These are phyloP conservation scores for Colletotrichum sp. DNA, from an alignment of 2,329 filamentous ascomycete genomes.

Conservation along the genomic window DNA sequence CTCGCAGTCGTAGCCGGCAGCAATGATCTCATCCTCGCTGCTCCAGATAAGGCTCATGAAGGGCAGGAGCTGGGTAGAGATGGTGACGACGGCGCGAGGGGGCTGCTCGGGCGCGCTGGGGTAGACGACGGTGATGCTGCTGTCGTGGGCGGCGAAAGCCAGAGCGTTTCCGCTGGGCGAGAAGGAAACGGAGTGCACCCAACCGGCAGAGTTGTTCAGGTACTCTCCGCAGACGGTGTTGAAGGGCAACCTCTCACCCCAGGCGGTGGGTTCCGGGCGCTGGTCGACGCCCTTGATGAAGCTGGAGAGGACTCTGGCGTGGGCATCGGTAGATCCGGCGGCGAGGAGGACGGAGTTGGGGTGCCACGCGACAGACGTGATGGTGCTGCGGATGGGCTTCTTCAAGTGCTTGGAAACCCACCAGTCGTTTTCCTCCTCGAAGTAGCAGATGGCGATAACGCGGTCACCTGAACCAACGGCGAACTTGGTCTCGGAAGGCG, in stretches of 20 bases:
- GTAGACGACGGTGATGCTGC: slow-evolving; percentile 95
- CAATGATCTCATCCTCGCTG: slow-evolving; percentile 89
- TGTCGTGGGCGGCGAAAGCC: slow-evolving; percentile 94
- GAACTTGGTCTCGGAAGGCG: slow-evolving; percentile 95
- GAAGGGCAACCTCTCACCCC: slow-evolving; percentile 96
- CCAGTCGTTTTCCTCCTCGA: slow-evolving; percentile 99
- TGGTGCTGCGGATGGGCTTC: slow-evolving; percentile 97
- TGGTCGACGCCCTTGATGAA: slow-evolving; percentile 96
- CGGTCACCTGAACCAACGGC: slow-evolving; percentile 95
- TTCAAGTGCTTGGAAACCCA: slow-evolving; percentile 99
- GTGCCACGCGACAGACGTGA: slow-evolving; percentile 95
- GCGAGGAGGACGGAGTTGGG: slow-evolving; percentile 96
- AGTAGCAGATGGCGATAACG: slow-evolving; percentile 96
- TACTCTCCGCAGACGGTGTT: slow-evolving; percentile 98
- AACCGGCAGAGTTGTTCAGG: slow-evolving; percentile 93
- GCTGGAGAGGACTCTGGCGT: slow-evolving; percentile 91
- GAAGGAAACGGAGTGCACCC: slow-evolving; percentile 93
- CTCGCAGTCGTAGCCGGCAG: slow-evolving; percentile 89
- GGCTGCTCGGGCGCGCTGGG: slow-evolving; percentile 90
- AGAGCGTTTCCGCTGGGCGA: slow-evolving; percentile 92
- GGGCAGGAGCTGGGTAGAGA: slow-evolving; percentile 88
- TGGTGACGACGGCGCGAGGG: slow-evolving; percentile 86
- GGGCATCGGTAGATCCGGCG: slow-evolving; percentile 95
- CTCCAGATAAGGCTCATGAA: slow-evolving; percentile 95
- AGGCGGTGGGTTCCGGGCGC: slow-evolving; percentile 83